Conservation (phyloP, 2,329 filamentous ascomycete genomes). For the Byssoonygena ceratinophila region DNA sequence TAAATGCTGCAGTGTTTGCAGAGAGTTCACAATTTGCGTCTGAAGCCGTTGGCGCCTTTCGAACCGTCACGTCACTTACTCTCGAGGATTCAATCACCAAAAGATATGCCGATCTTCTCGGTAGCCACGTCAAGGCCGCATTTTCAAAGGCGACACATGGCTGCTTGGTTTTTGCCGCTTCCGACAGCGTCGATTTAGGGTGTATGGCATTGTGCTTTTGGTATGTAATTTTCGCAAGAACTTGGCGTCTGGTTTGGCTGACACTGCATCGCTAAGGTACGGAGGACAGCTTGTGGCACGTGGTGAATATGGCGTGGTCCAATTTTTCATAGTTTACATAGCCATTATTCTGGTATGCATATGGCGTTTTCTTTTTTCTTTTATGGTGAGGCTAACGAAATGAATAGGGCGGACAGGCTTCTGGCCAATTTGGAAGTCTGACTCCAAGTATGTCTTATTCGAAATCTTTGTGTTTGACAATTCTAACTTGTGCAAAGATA, state of each 20-base stretch:
- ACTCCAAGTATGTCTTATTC: constrained; percentile 40
- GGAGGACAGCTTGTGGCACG: constrained; percentile 49
- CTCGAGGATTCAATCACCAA: constrained; percentile 56
- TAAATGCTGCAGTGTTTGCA: constrained; percentile 57
- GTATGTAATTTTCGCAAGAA: constrained; percentile 26
- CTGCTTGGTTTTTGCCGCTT: constrained; percentile 57
- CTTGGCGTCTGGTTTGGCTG: neutral
- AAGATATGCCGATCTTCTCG: constrained; percentile 51
- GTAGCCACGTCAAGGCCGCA: constrained; percentile 48
- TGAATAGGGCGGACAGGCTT: constrained; percentile 51
- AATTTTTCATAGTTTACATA: constrained; percentile 53
- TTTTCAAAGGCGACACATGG: constrained; percentile 52
- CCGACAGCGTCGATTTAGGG: constrained; percentile 55
- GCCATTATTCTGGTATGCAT: constrained; percentile 43
- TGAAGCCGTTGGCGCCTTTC: constrained; percentile 62
- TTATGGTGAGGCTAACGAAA: neutral
- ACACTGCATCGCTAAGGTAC: constrained; percentile 43
- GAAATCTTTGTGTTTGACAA: neutral
- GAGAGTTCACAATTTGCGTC: constrained; percentile 65
- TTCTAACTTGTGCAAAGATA: constrained; percentile 13
- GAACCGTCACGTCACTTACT: constrained; percentile 60
- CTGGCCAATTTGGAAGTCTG: constrained; percentile 58
- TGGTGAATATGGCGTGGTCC: constrained; percentile 38
- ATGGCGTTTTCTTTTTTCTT: neutral
- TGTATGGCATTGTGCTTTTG: constrained; percentile 54